Evolutionary conservation across 2,329 filamentous ascomycete genomes (phyloP).

Genomic region (Myriosclerotinia scirpicola): DNA sequence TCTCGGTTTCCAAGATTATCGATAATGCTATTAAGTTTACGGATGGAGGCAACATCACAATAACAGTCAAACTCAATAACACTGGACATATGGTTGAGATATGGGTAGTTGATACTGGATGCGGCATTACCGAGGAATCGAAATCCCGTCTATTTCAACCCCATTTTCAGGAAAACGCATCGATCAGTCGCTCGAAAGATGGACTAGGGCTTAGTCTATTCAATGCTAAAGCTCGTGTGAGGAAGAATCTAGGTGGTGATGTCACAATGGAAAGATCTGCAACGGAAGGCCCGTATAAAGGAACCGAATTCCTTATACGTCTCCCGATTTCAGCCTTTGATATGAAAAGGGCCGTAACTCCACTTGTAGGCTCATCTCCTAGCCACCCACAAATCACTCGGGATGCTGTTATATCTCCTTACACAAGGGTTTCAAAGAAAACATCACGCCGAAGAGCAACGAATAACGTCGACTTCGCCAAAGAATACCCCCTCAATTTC

Average conservation of each 20-base stretch:
- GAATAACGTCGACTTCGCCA: constrained; percentile 58
- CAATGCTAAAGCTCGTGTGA: constrained; percentile 69
- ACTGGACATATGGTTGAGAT: constrained; percentile 57
- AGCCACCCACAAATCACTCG: constrained; percentile 18
- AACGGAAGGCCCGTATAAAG: constrained; percentile 58
- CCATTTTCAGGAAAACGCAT: constrained; percentile 68
- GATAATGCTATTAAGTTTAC: constrained; percentile 72
- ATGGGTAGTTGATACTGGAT: constrained; percentile 64
- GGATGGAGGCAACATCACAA: constrained; percentile 60
- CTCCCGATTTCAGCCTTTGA: constrained; percentile 49
- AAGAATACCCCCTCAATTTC: constrained; percentile 63
- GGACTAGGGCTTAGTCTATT: constrained; percentile 67
- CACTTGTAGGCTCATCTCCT: constrained; percentile 24
- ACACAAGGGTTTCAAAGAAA: background rate
- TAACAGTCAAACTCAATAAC: constrained; percentile 55
- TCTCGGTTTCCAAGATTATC: constrained; percentile 45
- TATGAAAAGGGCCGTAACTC: constrained; percentile 20
- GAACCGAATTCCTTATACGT: constrained; percentile 68
- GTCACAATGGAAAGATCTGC: constrained; percentile 63
- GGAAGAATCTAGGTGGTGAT: constrained; percentile 65
- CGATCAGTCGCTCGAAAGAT: constrained; percentile 65
- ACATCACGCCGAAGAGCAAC: constrained; percentile 24
- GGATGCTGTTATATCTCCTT: constrained; percentile 24
- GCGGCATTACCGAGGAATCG: constrained; percentile 66
- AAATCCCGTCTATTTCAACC: constrained; percentile 67